Percentiles rank a stretch among this genome's conserved stretches.
Conservation (phyloP, 169 alveolate species). For the Toxoplasma gondii region DNA sequence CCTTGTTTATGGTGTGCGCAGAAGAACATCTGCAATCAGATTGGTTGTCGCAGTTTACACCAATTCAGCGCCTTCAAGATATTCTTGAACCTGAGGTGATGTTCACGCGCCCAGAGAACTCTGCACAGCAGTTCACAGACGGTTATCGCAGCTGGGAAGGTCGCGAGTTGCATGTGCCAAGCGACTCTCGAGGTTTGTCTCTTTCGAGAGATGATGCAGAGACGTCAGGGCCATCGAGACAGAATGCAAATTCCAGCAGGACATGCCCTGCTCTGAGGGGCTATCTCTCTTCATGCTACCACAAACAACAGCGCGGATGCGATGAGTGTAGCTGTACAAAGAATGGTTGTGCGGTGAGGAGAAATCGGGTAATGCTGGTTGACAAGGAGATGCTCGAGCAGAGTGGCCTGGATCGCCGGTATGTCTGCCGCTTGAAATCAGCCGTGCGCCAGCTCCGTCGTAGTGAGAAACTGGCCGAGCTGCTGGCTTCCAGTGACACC, state of each 20-base stretch:
- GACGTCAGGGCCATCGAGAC: too few species aligned
- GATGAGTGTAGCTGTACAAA: too few species aligned
- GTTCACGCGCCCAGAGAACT: conserved; percentile 13
- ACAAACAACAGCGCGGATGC: too few species aligned
- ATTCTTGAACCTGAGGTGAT: conserved; percentile 17
- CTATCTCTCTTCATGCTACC: too few species aligned
- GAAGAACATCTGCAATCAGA: background rate
- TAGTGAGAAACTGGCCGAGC: background rate
- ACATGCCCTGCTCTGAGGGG: too few species aligned
- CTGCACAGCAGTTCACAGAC: background rate
- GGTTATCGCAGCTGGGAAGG: too few species aligned
- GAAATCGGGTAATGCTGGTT: background rate
- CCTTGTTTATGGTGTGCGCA: background rate
- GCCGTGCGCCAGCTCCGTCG: conserved; percentile 7
- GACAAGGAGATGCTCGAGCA: conserved; percentile 1
- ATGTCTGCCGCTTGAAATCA: background rate
- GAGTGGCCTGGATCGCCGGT: conserved; percentile 25
- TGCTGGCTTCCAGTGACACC: background rate
- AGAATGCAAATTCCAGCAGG: too few species aligned
- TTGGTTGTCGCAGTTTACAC: conserved; percentile 14
- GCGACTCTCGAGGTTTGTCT: too few species aligned
- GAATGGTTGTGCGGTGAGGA: background rate
- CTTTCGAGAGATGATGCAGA: too few species aligned
- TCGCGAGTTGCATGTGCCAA: too few species aligned
- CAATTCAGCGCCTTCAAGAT: background rate